Evolutionary conservation across 139 green algal species (phyloP).

Genomic region (Yamagishiella unicocca): DNA sequence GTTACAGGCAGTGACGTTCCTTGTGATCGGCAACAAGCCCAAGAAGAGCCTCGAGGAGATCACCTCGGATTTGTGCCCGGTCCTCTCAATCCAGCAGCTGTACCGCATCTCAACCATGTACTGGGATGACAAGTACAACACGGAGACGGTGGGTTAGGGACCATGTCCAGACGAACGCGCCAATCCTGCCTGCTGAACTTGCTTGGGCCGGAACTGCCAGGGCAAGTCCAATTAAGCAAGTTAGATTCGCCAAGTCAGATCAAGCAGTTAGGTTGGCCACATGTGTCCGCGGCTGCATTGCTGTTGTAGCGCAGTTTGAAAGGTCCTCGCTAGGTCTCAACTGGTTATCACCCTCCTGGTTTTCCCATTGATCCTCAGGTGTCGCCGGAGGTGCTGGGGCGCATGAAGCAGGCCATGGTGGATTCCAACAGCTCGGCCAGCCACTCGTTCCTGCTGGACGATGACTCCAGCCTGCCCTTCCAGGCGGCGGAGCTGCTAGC

Average conservation of each 20-base stretch:
- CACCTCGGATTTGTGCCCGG: constrained; percentile 94
- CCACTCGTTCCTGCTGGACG: constrained; percentile 98
- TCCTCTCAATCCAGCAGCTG: constrained; percentile 96
- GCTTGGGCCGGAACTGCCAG: too few species aligned
- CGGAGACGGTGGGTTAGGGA: constrained; percentile 91
- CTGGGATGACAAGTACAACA: constrained; percentile 97
- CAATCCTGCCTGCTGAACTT: too few species aligned
- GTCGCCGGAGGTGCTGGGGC: constrained; percentile 77
- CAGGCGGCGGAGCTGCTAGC: constrained; percentile 64
- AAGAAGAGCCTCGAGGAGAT: constrained; percentile 98
- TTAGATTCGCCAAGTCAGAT: too few species aligned
- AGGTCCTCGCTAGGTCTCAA: too few species aligned
- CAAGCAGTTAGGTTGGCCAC: too few species aligned
- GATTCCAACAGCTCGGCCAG: constrained; percentile 74
- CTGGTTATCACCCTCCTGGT: too few species aligned
- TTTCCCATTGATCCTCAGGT: background rate
- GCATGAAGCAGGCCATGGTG: constrained; percentile 95
- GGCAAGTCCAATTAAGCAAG: too few species aligned
- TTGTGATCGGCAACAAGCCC: constrained; percentile 98
- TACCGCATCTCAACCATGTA: constrained; percentile 99
- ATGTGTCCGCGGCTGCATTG: too few species aligned
- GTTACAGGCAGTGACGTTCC: constrained; percentile 93
- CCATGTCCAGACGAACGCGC: too few species aligned
- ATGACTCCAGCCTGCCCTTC: constrained; percentile 95
- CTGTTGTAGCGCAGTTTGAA: too few species aligned